A percentile compares a stretch with the other conserved stretches of the same genome.
Evolutionary conservation across 202 grass and related monocot species (phyloP).

Genomic region (Elaeis oleifera): DNA sequence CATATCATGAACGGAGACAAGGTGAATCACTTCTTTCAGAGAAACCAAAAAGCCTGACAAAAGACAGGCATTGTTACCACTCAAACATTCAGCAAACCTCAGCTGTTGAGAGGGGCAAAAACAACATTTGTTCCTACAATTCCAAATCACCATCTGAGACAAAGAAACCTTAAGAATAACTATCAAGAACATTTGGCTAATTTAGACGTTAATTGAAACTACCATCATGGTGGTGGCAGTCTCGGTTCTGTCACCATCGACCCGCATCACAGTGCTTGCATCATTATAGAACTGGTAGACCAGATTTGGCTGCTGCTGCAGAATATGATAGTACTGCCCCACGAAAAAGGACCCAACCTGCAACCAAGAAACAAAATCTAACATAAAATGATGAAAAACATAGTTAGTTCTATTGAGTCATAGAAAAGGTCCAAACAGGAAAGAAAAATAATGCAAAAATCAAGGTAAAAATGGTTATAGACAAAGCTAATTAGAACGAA

Average conservation of each 20-base stretch:
- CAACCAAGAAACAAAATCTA: background rate
- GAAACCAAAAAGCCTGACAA: too few species aligned
- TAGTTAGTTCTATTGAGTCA: constrained; percentile 55
- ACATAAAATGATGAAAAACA: too few species aligned
- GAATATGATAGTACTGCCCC: constrained; percentile 83
- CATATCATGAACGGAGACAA: too few species aligned
- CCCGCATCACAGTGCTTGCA: constrained; percentile 62
- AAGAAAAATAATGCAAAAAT: constrained; percentile 2
- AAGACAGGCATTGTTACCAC: too few species aligned
- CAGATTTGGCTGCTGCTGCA: constrained; percentile 72
- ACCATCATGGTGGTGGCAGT: constrained; percentile 73
- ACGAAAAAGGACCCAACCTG: constrained; percentile 90
- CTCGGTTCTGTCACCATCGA: constrained; percentile 49
- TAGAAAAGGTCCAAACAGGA: constrained; percentile 57
- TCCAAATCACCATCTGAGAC: too few species aligned
- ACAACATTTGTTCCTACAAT: too few species aligned
- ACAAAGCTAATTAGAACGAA: too few species aligned
- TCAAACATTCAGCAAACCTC: too few species aligned
- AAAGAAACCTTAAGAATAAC: too few species aligned
- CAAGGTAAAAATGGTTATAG: background rate
- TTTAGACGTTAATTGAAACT: background rate
- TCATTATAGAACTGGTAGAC: constrained; percentile 97
- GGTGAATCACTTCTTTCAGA: too few species aligned
- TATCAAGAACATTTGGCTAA: too few species aligned
- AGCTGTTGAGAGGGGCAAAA: too few species aligned